A percentile compares a stretch with the other conserved stretches of the same genome.
Conservation (phyloP, 2,329 filamentous ascomycete species). For the Cyphellophora europaea region DNA sequence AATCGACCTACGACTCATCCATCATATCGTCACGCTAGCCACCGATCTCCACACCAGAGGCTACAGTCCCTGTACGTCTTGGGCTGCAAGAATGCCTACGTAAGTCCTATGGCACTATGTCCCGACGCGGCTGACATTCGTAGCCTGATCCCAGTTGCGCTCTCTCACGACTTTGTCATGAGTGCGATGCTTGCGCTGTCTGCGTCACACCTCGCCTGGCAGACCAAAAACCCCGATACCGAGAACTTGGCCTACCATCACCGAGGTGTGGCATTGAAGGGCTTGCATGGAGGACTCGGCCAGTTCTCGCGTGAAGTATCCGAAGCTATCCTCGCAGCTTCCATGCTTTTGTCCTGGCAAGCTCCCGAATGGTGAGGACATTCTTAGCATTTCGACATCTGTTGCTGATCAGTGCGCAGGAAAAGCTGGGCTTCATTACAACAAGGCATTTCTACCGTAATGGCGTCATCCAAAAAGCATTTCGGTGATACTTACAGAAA, state of each 20-base stretch:
- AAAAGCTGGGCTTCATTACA: slow-evolving; percentile 87
- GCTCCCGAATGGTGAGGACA: slow-evolving; percentile 79
- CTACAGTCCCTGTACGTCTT: slow-evolving; percentile 77
- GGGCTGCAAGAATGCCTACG: slow-evolving; percentile 89
- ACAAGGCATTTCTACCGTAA: slow-evolving; percentile 79
- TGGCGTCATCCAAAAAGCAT: too few species aligned
- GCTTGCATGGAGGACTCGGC: slow-evolving; percentile 77
- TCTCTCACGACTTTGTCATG: slow-evolving; percentile 83
- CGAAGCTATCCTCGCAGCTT: slow-evolving; percentile 84
- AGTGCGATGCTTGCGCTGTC: slow-evolving; percentile 85
- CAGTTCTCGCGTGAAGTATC: slow-evolving; percentile 78
- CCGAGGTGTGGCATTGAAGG: slow-evolving; percentile 73
- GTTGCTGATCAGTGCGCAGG: slow-evolving; percentile 45
- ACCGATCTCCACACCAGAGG: slow-evolving; percentile 69
- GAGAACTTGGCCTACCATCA: slow-evolving; percentile 86
- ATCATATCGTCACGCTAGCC: slow-evolving; percentile 80
- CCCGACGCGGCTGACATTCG: slow-evolving; percentile 22
- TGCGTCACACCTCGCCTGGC: slow-evolving; percentile 86
- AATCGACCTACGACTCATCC: slow-evolving; percentile 77
- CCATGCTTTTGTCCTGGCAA: slow-evolving; percentile 89
- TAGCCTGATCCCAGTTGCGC: slow-evolving; percentile 73
- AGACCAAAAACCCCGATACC: slow-evolving; percentile 75
- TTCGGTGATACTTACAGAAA: slow-evolving; percentile 4
- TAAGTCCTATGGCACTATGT: slow-evolving; percentile 41
- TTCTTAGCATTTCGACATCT: slow-evolving; percentile 14